phyloP scores from a whole-genome alignment of 805 yeast species.

The Metschnikowia cubensis region DNA sequence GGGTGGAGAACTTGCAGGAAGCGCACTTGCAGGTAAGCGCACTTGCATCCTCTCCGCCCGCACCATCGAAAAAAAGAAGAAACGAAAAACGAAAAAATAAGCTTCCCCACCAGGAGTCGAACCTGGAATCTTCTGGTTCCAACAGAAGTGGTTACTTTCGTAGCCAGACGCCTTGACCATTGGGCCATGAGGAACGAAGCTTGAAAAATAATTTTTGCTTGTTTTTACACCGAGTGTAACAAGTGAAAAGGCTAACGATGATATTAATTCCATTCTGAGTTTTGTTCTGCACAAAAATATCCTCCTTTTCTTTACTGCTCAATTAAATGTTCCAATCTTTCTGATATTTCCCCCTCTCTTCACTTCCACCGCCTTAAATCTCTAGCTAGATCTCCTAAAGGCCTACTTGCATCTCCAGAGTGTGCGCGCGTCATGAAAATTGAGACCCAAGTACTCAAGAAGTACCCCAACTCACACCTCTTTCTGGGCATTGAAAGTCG shows the following conservation, averaged over 20 bases:
- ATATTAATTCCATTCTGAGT: too few species aligned
- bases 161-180: slow-evolving; percentile 76
- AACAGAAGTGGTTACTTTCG: slow-evolving; percentile 49
- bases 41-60: too few species aligned
- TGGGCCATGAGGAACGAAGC: slow-evolving; percentile 70
- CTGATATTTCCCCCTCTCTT: too few species aligned
- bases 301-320: too few species aligned
- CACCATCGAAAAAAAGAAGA: too few species aligned
- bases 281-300: too few species aligned
- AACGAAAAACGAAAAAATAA: slow-evolving; percentile 23
- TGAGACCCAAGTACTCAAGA: neutral
- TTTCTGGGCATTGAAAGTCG: neutral
- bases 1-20: neutral
- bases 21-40: neutral
- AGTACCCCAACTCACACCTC: neutral
- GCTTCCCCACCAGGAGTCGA: slow-evolving; percentile 56
- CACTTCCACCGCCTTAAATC: neutral
- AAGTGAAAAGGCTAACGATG: too few species aligned
- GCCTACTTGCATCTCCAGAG: neutral
- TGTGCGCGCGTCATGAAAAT: slow-evolving; percentile 1
- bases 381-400: too few species aligned
- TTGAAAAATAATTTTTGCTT: slow-evolving; percentile 2
- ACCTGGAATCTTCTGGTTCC: slow-evolving; percentile 54
- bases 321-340: too few species aligned
- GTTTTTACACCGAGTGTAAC: too few species aligned